phyloP scores from a whole-genome alignment of 306 rosid genomes.

The Cicer chorassanicum region DNA sequence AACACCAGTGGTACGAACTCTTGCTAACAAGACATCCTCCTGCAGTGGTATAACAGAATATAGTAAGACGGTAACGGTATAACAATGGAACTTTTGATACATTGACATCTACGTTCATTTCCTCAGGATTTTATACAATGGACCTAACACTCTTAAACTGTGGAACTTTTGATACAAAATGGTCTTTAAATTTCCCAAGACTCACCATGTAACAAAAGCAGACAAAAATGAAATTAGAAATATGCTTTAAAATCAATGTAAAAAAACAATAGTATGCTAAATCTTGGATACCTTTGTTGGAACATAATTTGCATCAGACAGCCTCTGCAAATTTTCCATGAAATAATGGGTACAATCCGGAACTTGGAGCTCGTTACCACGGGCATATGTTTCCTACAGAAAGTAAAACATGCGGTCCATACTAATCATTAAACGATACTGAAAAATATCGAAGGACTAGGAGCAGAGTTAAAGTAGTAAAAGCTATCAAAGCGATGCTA shows the following conservation, averaged over 20 bases:
- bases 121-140: neutral
- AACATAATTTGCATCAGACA: conserved; percentile 76
- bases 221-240: conserved; percentile 28
- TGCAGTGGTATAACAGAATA: conserved; percentile 47
- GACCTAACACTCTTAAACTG: neutral
- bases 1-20: conserved; percentile 97
- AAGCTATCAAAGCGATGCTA: conserved; percentile 37
- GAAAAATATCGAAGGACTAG: conserved; percentile 5
- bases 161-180: neutral
- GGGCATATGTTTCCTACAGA: conserved; percentile 85
- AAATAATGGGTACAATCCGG: conserved; percentile 93
- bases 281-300: conserved; percentile 82
- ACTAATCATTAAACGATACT: conserved; percentile 19
- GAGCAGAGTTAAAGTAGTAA: conserved; percentile 30
- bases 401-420: conserved; percentile 33
- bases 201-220: neutral
- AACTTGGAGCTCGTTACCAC: conserved; percentile 94
- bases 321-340: conserved; percentile 90
- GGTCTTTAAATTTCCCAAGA: conserved; percentile 9
- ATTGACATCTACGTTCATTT: no score
- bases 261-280: neutral
- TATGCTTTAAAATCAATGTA: conserved; percentile 2
- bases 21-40: conserved; percentile 96
- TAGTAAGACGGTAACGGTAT: no score
- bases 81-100: no score